Conservation (phyloP, 257 asterid genomes). For the Solanum etuberosum region DNA sequence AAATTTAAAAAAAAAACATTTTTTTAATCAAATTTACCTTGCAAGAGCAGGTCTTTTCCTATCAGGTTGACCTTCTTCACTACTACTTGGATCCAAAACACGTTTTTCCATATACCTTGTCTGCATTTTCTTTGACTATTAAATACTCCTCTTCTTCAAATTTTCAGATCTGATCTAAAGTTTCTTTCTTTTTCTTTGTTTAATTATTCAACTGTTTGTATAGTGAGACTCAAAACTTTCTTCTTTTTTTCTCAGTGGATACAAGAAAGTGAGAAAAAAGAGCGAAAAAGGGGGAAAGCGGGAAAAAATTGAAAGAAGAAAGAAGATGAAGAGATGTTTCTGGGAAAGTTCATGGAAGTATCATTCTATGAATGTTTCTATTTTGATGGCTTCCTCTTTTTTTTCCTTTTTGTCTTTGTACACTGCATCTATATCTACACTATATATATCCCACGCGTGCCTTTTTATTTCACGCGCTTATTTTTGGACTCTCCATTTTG, state of each 20-base stretch:
- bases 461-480: background rate
- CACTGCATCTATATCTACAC: background rate
- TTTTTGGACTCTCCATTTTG: background rate
- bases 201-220: background rate
- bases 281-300: constrained; percentile 23
- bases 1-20: too few species aligned
- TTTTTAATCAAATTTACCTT: constrained; percentile 30
- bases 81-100: constrained; percentile 44
- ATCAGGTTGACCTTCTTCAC: constrained; percentile 74
- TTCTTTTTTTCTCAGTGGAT: background rate
- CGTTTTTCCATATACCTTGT: constrained; percentile 63
- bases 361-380: background rate
- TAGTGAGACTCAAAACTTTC: background rate
- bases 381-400: background rate
- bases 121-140: constrained; percentile 33
- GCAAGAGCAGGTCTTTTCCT: constrained; percentile 97
- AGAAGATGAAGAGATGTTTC: constrained; percentile 41
- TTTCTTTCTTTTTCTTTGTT: background rate
- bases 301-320: constrained; percentile 72
- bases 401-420: background rate
- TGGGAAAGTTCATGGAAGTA: constrained; percentile 27
- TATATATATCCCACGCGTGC: background rate
- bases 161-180: constrained; percentile 38
- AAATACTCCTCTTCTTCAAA: background rate
- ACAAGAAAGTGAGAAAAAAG: background rate